Evolutionary conservation across 179 eudicot species (phyloP).

Genomic region (Pouteria campechiana): DNA sequence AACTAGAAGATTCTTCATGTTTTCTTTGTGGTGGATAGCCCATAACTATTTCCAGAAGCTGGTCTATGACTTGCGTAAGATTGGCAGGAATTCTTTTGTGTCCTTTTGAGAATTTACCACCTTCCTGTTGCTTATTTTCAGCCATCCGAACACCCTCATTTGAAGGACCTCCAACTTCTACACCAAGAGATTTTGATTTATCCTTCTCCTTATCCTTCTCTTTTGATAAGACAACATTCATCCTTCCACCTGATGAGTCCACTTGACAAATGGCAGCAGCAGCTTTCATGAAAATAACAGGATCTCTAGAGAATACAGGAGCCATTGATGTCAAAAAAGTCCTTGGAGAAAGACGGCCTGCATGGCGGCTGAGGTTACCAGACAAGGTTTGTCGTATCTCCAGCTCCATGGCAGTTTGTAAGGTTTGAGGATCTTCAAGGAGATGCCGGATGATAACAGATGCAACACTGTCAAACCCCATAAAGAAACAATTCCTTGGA

Average conservation of each 20-base stretch:
- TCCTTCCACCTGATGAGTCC: constrained; percentile 85
- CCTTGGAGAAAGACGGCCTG: constrained; percentile 65
- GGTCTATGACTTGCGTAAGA: constrained; percentile 81
- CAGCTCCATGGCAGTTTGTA: constrained; percentile 96
- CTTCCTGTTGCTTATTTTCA: constrained; percentile 66
- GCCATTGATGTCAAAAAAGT: constrained; percentile 93
- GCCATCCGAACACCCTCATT: constrained; percentile 42
- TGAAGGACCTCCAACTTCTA: constrained; percentile 47
- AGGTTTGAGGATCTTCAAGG: constrained; percentile 92
- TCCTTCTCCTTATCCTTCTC: constrained; percentile 85
- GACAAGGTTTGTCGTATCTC: constrained; percentile 87
- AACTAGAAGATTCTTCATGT: constrained; percentile 36
- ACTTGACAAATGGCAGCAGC: constrained; percentile 79
- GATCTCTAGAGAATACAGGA: constrained; percentile 89
- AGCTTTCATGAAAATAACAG: constrained; percentile 76
- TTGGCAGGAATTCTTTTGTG: constrained; percentile 86
- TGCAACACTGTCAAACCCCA: constrained; percentile 89
- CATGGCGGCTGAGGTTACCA: constrained; percentile 74
- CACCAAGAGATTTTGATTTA: constrained; percentile 41
- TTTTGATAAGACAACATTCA: constrained; percentile 57
- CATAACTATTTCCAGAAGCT: constrained; percentile 75
- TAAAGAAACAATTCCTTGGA: constrained; percentile 76
- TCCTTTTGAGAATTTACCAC: constrained; percentile 60
- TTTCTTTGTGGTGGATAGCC: constrained; percentile 47
- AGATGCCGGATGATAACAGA: constrained; percentile 93